Evolutionary conservation across 345 rosid species (phyloP), one percentile per base, ranked within the genome.

Genomic region (Citrus sp.): DNA sequence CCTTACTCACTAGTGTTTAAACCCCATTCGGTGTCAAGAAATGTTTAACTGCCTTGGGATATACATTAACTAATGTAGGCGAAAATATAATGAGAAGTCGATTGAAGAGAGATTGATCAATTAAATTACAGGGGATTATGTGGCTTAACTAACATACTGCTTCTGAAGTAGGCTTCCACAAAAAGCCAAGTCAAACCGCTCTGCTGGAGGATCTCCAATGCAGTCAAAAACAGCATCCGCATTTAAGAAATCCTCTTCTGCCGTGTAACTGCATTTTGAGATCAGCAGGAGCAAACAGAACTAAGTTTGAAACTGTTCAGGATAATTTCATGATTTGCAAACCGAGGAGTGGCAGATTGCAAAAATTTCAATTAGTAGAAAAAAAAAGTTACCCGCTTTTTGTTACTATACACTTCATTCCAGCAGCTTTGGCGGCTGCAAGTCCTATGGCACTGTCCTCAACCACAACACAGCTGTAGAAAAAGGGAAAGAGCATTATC

Each of bases 171-270:
- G 98, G 79, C 78, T 88, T 82, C 84, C 90, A 76, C 96, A 93
- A 87, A 93, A 93, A 80, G 87, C 85, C 80, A 95, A 84, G 82
- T 93, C 94, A 77, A 95, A 93, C 25, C 88, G 84, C 85, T 93
- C 98, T 67, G 91, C 94, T 1, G 96, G 99, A 83, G 98, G 96
- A 87, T 95, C 98, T 81, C 99, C 98, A 65, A 95, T 95, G 92
- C 88, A 91, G 68, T 93, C 97, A 24, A 95, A 92, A 19, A 95
- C 92, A 0, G 98, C 97, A 76, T 92, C 99, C 21, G 98, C 99
- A 56, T 93, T 90, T 56, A 51, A 75, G 82, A 95, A 95, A 87
- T 93, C 96, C 85, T 95, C 98, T 21, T 90, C 93, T 0, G 96
- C 93, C 1, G 98, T 95, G 90, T 95, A 93, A 58, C 98, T 95